Base-by-base conservation (phyloP, 2,329 filamentous ascomycete species). In the Triangularia verruculosa region DNA sequence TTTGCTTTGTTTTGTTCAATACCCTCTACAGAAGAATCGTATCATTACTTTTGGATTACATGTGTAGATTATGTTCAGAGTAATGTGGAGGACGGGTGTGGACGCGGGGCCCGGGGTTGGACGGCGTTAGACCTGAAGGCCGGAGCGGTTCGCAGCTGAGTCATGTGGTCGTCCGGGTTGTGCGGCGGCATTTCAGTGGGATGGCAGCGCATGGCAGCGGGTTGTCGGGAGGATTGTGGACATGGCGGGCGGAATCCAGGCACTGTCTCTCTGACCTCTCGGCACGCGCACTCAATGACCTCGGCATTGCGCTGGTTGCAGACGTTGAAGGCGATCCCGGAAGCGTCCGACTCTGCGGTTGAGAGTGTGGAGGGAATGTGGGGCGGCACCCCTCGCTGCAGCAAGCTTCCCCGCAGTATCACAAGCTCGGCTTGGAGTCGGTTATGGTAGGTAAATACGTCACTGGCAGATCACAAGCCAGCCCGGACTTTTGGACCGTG, bases 391-490 rank as follows among this genome's bases (percentile, higher is more conserved):
- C 61, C 53, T 61, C 51, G 52, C 53, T 34, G 17, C 51, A 27
- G 28, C 15, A 57, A 13, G 17, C 61, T 73, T 54, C 81, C 81
- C 81, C 81, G 80, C 81, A 82, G 79, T 79, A 80, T 84, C 82
- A 83, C 81, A 83, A 83, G 82, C 82, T 83, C 81, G 80, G 80
- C 78, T 80, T 73, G 70, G 72, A 66, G 74, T 83, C 81, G 81
- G 81, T 74, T 80, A 81, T 47, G n/a, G 25, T 64, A 61, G n/a
- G 25, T 64, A 61, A 61, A 63, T 71, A 74, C 74, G 73, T 76
- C 74, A 75, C 73, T 69, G 67, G 61, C 53, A 47, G 68, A 73
- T 73, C 72, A 74, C 70, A 73, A 72, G 67, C 70, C 66, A 66
- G 32, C 25, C 30, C 47, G 32, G 27, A n/a, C 30, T 25, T 39